Evolutionary conservation across 768 basidiomycete genomes (phyloP).

Genomic region (Mycena leptocephala): DNA sequence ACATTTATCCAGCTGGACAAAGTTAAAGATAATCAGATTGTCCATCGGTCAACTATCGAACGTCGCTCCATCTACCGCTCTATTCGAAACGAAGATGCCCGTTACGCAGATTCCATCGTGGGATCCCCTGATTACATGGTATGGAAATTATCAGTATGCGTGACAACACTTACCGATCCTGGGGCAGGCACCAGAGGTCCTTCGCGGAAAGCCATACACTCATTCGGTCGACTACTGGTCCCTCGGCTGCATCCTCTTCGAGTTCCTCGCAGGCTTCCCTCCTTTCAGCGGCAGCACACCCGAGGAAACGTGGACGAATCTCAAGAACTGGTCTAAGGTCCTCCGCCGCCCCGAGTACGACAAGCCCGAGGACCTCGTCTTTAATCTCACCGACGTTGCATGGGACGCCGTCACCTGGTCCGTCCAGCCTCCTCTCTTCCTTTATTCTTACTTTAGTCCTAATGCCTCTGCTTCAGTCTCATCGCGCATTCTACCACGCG

Average conservation of each 20-base stretch:
- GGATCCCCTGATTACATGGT: conserved; percentile 99
- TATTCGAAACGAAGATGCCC: conserved; percentile 90
- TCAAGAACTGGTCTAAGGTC: conserved; percentile 97
- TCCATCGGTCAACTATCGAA: conserved; percentile 94
- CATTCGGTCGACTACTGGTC: conserved; percentile 99
- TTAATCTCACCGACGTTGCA: conserved; percentile 93
- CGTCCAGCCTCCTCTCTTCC: conserved; percentile 36
- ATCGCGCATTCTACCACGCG: conserved; percentile 92
- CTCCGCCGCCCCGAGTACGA: conserved; percentile 96
- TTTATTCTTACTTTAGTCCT: neutral
- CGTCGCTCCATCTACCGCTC: conserved; percentile 96
- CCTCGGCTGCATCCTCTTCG: conserved; percentile 97
- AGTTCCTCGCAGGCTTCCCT: conserved; percentile 97
- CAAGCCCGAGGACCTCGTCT: conserved; percentile 95
- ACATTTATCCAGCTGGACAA: conserved; percentile 82
- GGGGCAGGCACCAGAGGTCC: conserved; percentile 84
- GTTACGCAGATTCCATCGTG: conserved; percentile 97
- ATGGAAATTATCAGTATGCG: neutral
- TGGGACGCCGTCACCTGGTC: conserved; percentile 96
- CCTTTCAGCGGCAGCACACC: conserved; percentile 97
- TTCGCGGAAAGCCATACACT: conserved; percentile 94
- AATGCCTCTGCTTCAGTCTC: conserved; percentile 63
- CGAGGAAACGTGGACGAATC: conserved; percentile 98
- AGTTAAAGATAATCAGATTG: conserved; percentile 93
- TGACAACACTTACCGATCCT: neutral